These are phyloP conservation scores for Dactylellina leptospora DNA, from an alignment of 2,329 filamentous ascomycete genomes.

Conservation along the genomic window DNA sequence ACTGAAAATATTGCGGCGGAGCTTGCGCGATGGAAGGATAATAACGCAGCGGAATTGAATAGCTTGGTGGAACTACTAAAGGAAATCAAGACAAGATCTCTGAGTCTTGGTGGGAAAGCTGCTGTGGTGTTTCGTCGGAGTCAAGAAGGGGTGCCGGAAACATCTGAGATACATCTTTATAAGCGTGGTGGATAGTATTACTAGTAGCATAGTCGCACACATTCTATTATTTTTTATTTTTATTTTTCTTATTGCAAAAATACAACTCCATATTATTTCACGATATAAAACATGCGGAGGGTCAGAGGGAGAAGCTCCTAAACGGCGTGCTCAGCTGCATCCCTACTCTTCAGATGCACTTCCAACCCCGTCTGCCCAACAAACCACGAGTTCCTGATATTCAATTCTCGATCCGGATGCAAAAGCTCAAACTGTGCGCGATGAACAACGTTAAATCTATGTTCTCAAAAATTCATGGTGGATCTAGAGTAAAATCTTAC, in stretches of 20 bases:
- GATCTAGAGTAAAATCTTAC: conserved; percentile 3
- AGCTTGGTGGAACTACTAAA: conserved; percentile 3
- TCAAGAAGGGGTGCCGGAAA: neutral
- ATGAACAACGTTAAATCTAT: neutral
- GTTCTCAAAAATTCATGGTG: conserved; percentile 18
- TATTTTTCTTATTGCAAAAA: too few species aligned
- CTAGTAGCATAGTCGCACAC: too few species aligned
- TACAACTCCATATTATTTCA: too few species aligned
- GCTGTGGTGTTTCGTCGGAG: conserved; percentile 1
- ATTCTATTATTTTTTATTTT: too few species aligned
- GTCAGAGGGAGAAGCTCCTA: too few species aligned
- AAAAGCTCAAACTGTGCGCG: conserved; percentile 65
- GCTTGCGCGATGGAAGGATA: conserved; percentile 3
- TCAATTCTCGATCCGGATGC: conserved; percentile 68
- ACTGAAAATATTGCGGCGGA: conserved; percentile 8
- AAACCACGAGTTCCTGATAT: conserved; percentile 66
- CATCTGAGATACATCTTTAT: neutral
- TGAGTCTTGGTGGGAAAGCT: neutral
- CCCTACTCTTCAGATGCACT: neutral
- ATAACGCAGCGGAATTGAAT: conserved; percentile 7
- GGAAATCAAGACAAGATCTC: neutral
- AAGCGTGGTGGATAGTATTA: too few species aligned
- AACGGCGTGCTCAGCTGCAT: neutral
- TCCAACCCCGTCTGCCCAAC: neutral
- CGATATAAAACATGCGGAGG: too few species aligned